Evolutionary conservation across 805 yeast genomes (phyloP).

Genomic region (Maudiozyma serrabonitensis): DNA sequence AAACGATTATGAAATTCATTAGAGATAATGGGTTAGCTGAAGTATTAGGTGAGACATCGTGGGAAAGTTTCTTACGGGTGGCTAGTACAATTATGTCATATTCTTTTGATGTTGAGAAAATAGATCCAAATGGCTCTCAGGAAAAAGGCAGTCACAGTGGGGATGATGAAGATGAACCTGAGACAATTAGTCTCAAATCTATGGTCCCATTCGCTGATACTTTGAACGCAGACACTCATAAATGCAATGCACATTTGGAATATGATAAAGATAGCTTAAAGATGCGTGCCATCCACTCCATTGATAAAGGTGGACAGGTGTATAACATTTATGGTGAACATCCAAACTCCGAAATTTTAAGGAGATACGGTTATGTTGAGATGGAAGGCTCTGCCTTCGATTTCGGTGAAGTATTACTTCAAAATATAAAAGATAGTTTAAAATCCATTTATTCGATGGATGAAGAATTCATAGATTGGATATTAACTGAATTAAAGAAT

Average conservation of each 20-base stretch:
- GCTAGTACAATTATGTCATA: conserved; percentile 84
- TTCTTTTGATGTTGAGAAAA: conserved; percentile 69
- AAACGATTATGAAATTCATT: conserved; percentile 24
- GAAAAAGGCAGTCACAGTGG: conserved; percentile 19
- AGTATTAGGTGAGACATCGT: conserved; percentile 31
- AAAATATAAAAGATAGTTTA: conserved; percentile 27
- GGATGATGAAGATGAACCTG: conserved; percentile 30
- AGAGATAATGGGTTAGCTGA: conserved; percentile 18
- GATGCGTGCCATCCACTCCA: conserved; percentile 62
- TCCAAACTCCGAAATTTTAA: conserved; percentile 80
- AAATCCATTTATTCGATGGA: conserved; percentile 16
- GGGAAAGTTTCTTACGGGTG: conserved; percentile 55
- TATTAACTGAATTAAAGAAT: conserved; percentile 29
- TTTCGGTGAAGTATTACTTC: conserved; percentile 63
- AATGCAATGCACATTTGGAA: conserved; percentile 64
- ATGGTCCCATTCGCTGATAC: conserved; percentile 94
- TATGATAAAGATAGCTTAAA: conserved; percentile 41
- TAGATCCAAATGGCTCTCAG: conserved; percentile 27
- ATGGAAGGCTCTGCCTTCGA: conserved; percentile 61
- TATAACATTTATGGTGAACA: conserved; percentile 86
- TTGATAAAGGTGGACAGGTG: conserved; percentile 59
- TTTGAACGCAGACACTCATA: conserved; percentile 72
- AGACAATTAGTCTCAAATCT: conserved; percentile 45
- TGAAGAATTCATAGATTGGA: conserved; percentile 19
- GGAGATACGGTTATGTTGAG: conserved; percentile 91